Evolutionary conservation across 106 monocot species (phyloP).

Genomic region (Dioscorea alata): DNA sequence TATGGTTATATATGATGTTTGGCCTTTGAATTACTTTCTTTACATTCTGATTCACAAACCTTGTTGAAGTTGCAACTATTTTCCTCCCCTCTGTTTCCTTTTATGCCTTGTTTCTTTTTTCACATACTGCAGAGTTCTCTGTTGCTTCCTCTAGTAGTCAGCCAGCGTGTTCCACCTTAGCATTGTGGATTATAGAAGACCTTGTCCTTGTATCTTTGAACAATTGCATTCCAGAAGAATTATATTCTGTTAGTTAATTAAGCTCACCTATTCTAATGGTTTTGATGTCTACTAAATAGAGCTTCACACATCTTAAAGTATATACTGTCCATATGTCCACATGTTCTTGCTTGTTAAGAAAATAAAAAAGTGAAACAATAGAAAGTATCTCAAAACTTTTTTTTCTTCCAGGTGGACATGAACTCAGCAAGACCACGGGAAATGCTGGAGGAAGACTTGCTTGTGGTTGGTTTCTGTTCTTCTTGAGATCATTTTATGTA

Average conservation of each 20-base stretch:
- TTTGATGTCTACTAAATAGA: not conserved
- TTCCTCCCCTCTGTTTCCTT: too few relatives aligned
- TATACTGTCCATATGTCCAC: not conserved
- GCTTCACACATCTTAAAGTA: not conserved
- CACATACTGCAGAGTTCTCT: too few relatives aligned
- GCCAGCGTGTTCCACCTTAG: too few relatives aligned
- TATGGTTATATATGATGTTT: too few relatives aligned
- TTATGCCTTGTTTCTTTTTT: too few relatives aligned
- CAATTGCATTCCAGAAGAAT: too few relatives aligned
- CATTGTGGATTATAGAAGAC: too few relatives aligned
- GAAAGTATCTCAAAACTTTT: not conserved
- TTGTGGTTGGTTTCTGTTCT: conserved; percentile 2
- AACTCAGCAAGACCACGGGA: conserved; percentile 11
- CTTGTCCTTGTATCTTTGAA: too few relatives aligned
- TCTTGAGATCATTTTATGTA: not conserved
- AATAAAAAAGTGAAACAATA: not conserved
- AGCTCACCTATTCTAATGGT: not conserved
- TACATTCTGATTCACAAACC: too few relatives aligned
- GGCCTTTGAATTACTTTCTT: too few relatives aligned
- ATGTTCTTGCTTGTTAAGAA: not conserved
- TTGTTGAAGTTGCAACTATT: too few relatives aligned
- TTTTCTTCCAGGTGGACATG: conserved; percentile 10
- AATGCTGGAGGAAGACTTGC: conserved; percentile 12
- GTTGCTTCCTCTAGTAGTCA: too few relatives aligned
- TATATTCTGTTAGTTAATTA: not conserved